Evolutionary conservation across 106 monocot genomes (phyloP).

Genomic region (Ottelia alismoides): DNA sequence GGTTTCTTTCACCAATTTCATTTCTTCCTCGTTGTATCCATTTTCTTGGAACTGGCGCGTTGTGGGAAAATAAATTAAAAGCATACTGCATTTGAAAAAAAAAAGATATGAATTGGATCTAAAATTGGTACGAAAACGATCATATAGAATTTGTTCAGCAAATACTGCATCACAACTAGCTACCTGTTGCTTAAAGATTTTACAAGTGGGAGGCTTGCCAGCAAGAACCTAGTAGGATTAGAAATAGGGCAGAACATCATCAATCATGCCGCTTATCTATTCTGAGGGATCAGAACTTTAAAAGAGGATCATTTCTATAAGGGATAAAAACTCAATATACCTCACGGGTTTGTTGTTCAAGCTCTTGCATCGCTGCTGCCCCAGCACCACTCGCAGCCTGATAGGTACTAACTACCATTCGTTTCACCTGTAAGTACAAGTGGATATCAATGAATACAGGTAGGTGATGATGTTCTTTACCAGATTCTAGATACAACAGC

Average conservation of each 20-base stretch:
- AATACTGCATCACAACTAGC: no score
- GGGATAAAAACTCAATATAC: constrained; percentile 17
- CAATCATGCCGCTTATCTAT: neutral
- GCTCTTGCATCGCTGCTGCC: constrained; percentile 99
- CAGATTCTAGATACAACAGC: neutral
- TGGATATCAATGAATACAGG: neutral
- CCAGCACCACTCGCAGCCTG: constrained; percentile 99
- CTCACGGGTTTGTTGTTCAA: constrained; percentile 87
- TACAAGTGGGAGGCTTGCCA: constrained; percentile 85
- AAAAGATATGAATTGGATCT: neutral
- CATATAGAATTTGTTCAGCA: no score
- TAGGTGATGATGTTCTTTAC: no score
- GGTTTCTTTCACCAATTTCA: constrained; percentile 97
- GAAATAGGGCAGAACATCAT: neutral
- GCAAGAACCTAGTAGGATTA: constrained; percentile 67
- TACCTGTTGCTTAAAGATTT: constrained; percentile 93
- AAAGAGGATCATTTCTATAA: constrained; percentile 3
- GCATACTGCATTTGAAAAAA: constrained; percentile 63
- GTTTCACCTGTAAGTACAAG: constrained; percentile 34
- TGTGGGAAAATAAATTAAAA: constrained; percentile 98
- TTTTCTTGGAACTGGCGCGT: constrained; percentile 75
- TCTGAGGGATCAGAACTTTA: no score
- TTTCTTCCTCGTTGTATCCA: constrained; percentile 99
- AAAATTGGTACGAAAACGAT: no score
- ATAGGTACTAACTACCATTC: constrained; percentile 99